phyloP scores from a whole-genome alignment of 495 filamentous ascomycete genomes.

The Hyaloscypha bicolor region DNA sequence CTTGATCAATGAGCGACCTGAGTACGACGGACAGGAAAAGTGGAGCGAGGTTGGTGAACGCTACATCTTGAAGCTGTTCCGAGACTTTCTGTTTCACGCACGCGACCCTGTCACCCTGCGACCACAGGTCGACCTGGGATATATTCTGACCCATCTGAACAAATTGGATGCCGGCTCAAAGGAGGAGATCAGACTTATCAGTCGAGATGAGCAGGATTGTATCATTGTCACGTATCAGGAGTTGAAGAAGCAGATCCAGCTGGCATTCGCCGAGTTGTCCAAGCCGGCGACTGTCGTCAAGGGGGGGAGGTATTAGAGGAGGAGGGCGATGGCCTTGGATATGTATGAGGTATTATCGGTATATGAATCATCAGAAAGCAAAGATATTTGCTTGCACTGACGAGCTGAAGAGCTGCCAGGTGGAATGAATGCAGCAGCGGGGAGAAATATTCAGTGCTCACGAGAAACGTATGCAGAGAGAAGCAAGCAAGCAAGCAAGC shows the following conservation, averaged over 20 bases:
- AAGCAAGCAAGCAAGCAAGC: background rate
- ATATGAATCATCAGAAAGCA: background rate
- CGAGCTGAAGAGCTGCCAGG: background rate
- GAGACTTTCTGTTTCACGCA: constrained; percentile 96
- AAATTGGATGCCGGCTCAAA: constrained; percentile 90
- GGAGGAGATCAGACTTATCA: constrained; percentile 83
- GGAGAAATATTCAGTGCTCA: background rate
- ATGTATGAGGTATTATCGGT: background rate
- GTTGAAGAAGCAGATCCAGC: constrained; percentile 74
- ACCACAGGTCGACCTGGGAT: constrained; percentile 79
- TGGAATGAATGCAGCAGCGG: background rate
- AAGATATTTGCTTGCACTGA: background rate
- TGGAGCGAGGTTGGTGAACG: constrained; percentile 91
- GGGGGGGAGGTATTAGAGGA: background rate
- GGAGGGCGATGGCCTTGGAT: background rate
- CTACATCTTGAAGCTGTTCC: constrained; percentile 90
- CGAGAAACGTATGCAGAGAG: background rate
- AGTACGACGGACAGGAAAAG: constrained; percentile 69
- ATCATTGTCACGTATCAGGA: constrained; percentile 88
- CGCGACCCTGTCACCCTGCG: constrained; percentile 76
- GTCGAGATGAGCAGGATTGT: constrained; percentile 82
- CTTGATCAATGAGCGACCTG: constrained; percentile 84
- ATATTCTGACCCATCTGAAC: constrained; percentile 81
- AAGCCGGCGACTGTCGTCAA: constrained; percentile 19
- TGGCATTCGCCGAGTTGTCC: constrained; percentile 82